Base-by-base conservation (phyloP, 2,329 filamentous ascomycete genomes). In the Stromatinia cepivora region DNA sequence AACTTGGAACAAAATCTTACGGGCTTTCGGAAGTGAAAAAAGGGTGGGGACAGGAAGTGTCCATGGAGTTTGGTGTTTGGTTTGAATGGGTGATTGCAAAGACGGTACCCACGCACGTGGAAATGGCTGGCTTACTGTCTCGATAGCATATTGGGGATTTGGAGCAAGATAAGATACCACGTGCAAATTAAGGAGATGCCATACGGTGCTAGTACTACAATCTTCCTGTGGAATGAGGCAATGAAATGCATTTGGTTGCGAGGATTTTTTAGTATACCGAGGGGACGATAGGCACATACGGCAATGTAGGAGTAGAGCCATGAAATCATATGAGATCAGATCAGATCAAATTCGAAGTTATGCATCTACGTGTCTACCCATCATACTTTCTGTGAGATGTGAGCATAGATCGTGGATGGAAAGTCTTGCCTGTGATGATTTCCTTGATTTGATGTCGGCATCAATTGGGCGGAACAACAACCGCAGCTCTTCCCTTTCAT, bases 41-140 rank as follows among this genome's bases (percentile, higher is more conserved):
- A 15, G 10, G 34, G n/a, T 15, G 22, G 22, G 56, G 34, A 15
- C 34, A 58, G 13, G 36, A 20, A 42, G 56, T 58, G 56, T 42
- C 54, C 22, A 10, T 58, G 56, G 56, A 58, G 56, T 58, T 58
- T 58, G 56, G 56, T 5, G 34, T 42, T 58, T 42, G 34, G 36
- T 58, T 58, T 13, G 22, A 58, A 10, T 22, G n/a, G 34, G 22
- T 13, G 22, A 25, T 39, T 10, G n/a, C 22, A 58, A 36, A 48
- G 9, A 20, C 36, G 8, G 11, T n/a, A 39, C n/a, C 20, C 34
- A 31, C 52, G 39, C 39, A 42, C 39, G 39, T 42, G 39, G 39
- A 42, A 39, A 58, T 25, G 56, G 36, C 11, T 42, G n/a, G n/a
- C 36, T 42, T 42, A 36, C 22, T 25, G 34, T 58, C 56, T 58